A percentile compares a stretch with the other conserved stretches of the same genome.
These are phyloP conservation scores for Hypocreales sp. DNA, from an alignment of 2,329 filamentous ascomycete genomes.

Conservation along the genomic window DNA sequence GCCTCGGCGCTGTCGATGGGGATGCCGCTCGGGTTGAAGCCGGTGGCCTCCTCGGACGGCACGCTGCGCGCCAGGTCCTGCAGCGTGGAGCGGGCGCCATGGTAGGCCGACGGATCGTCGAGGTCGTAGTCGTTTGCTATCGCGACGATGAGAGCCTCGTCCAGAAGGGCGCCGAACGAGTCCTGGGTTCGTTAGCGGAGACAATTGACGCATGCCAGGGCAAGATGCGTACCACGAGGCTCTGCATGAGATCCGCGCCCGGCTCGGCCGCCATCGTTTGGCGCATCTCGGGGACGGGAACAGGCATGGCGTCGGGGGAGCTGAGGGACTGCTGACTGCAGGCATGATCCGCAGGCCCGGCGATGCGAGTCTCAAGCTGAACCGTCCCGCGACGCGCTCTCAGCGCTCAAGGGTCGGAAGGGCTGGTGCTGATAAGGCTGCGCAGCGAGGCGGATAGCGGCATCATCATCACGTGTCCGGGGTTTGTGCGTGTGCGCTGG, in stretches of 20 bases:
- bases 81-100: constrained; percentile 42
- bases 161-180: constrained; percentile 59
- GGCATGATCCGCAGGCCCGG: no score
- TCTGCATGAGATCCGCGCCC: neutral
- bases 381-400: no score
- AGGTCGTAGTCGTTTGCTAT: constrained; percentile 64
- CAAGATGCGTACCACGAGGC: neutral
- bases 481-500: no score
- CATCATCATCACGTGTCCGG: no score
- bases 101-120: constrained; percentile 29
- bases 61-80: constrained; percentile 51
- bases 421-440: no score
- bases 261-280: neutral
- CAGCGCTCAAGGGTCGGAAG: no score
- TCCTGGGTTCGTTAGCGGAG: no score
- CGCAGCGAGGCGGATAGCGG: no score
- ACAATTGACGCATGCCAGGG: neutral
- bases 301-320: no score
- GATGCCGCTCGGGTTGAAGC: constrained; percentile 66
- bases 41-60: constrained; percentile 50
- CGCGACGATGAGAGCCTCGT: constrained; percentile 62
- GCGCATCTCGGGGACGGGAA: no score
- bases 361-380: no score
- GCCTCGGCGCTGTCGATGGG: constrained; percentile 23
- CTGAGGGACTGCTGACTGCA: no score